These are phyloP conservation scores for Collybiopsis confluens DNA, from an alignment of 768 basidiomycete species.

Conservation along the genomic window DNA sequence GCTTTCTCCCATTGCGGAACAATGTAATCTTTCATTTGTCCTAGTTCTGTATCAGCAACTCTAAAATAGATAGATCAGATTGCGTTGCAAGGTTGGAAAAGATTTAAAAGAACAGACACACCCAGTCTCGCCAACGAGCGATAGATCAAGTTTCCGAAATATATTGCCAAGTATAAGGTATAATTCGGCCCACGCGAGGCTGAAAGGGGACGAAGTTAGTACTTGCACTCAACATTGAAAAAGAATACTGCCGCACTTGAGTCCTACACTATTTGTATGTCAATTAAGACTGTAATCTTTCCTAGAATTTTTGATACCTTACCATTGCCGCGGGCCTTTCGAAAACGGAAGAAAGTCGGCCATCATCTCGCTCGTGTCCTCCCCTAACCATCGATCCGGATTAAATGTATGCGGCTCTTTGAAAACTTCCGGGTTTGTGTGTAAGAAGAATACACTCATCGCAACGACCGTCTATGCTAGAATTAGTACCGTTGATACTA, in stretches of 20 bases:
- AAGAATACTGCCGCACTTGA: too few species aligned
- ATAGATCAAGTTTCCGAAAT: neutral
- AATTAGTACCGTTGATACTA: neutral
- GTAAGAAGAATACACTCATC: conserved; percentile 27
- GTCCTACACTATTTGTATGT: too few species aligned
- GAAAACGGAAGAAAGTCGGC: conserved; percentile 35
- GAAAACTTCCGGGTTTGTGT: conserved; percentile 32
- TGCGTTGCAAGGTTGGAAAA: neutral
- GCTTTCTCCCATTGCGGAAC: neutral
- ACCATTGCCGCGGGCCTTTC: neutral
- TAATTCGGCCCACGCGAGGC: conserved; percentile 4
- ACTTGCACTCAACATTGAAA: too few species aligned
- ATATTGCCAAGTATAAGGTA: conserved; percentile 3
- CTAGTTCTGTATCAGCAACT: neutral
- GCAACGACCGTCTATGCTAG: conserved; percentile 37
- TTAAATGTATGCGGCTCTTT: conserved; percentile 31
- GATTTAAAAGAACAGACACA: neutral
- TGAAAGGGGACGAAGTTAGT: neutral
- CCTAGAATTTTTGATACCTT: neutral
- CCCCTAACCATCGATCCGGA: conserved; percentile 37
- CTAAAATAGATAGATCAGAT: neutral
- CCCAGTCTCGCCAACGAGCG: conserved; percentile 14
- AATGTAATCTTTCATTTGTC: neutral
- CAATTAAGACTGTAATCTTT: too few species aligned
- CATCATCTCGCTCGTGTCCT: conserved; percentile 23